Base-by-base conservation (phyloP, 768 basidiomycete genomes). In the Auriscalpium orientale region DNA sequence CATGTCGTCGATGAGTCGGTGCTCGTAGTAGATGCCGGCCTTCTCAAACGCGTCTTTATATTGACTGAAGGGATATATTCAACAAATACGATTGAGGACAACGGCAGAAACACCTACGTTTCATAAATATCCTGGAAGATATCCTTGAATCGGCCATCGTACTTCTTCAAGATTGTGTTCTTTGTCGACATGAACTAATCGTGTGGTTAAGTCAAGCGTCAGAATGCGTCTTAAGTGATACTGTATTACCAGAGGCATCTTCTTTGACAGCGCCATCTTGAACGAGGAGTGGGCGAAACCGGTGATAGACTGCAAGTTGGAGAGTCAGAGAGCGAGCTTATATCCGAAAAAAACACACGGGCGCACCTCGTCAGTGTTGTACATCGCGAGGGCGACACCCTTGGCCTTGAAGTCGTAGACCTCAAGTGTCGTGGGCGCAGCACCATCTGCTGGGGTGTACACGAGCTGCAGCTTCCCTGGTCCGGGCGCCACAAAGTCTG, bases 131-230 rank as follows among this genome's bases (percentile, higher is more conserved):
- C 93, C 71, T 98, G 85, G 85, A 99, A 97, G 68, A 95, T 94
- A 66, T 99, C 97, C 78, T 99, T 99, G 83, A 98, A 99, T 34
- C 95, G 83, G 46, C 97, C 97, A 66, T 98, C 97, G 70, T 99
- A 99, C 68, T 87, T 94, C 77, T 99, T 95, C 67, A 95, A 67
- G 72, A 95, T 95, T 21, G 92, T 95, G 74, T 95, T 98, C 77
- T 99, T 98, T 44, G 95, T 98, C 11, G 91, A 94, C 89, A 98
- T 83, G 79, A 95, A 98, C 84, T 90, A 57, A 46, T 53, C 15
- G 21, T 36, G 53, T 10, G 34, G 22, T 55, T 9, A 60, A 40
- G 4, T n/a, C 22, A 20, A 22, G 18, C 37, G 1, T 10, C 13
- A 21, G 33, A 21, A 37, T 43, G 22, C 40, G 52, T 16, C 5